These are phyloP conservation scores for Euphrasia confusa DNA, from an alignment of 257 asterid genomes.

Conservation along the genomic window DNA sequence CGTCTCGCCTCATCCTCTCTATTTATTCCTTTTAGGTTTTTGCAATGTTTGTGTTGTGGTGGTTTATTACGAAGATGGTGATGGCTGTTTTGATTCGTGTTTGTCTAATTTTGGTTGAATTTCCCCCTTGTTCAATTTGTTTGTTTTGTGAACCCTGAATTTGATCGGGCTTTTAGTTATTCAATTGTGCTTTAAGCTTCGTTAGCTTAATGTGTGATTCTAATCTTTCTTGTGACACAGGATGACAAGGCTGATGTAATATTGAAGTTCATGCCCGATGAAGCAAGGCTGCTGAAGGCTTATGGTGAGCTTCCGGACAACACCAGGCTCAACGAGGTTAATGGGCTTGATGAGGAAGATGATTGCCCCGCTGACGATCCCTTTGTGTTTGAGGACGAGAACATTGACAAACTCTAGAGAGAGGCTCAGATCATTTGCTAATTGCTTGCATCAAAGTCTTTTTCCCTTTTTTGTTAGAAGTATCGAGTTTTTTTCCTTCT, in stretches of 20 bases:
- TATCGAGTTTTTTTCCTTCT: background rate
- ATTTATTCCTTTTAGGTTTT: background rate
- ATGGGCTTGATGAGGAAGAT: slow-evolving; percentile 68
- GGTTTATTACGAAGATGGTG: no score
- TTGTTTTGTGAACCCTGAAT: no score
- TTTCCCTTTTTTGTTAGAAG: background rate
- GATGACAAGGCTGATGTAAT: slow-evolving; percentile 97
- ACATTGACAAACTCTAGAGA: slow-evolving; percentile 73
- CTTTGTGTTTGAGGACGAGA: slow-evolving; percentile 85
- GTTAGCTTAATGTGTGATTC: no score
- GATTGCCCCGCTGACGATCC: slow-evolving; percentile 60
- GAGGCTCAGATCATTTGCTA: background rate
- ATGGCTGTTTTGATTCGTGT: background rate
- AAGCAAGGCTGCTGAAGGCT: slow-evolving; percentile 88
- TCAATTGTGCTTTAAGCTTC: background rate
- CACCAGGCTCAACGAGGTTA: slow-evolving; percentile 78
- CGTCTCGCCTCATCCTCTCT: background rate
- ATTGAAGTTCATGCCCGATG: slow-evolving; percentile 87
- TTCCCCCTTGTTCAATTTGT: background rate
- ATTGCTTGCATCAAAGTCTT: background rate
- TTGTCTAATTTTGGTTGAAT: background rate
- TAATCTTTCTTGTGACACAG: slow-evolving; percentile 27
- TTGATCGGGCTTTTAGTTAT: background rate
- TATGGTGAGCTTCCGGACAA: slow-evolving; percentile 91
- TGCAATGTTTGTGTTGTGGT: no score